Evolutionary conservation across 768 basidiomycete species (phyloP).

Genomic region (Chiua virens): DNA sequence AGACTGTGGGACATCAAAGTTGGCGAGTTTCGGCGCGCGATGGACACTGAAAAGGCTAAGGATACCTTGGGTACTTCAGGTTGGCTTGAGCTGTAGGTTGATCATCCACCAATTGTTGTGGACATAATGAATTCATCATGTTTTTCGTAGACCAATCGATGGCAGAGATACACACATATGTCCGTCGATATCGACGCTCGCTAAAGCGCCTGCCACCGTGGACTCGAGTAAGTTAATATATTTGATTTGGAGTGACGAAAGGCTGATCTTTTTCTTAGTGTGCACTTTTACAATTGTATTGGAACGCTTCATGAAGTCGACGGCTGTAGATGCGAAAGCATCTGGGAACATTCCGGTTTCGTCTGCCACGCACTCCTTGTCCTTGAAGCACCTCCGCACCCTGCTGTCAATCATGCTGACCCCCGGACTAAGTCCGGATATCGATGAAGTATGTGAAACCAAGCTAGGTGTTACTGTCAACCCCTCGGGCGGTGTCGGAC

Average conservation of each 20-base stretch:
- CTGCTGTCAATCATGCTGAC: slow-evolving; percentile 68
- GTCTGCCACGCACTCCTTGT: slow-evolving; percentile 35
- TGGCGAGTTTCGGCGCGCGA: slow-evolving; percentile 83
- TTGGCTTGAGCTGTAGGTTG: slow-evolving; percentile 70
- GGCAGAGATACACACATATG: slow-evolving; percentile 26
- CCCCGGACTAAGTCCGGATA: slow-evolving; percentile 64
- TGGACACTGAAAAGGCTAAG: slow-evolving; percentile 70
- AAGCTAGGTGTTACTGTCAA: slow-evolving; percentile 52
- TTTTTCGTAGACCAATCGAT: slow-evolving; percentile 23
- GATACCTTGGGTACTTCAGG: slow-evolving; percentile 69
- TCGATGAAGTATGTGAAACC: slow-evolving; percentile 65
- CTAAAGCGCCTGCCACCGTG: slow-evolving; percentile 12
- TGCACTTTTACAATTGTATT: slow-evolving; percentile 51
- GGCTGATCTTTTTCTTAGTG: slow-evolving; percentile 35
- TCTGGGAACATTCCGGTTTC: slow-evolving; percentile 48
- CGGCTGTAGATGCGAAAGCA: slow-evolving; percentile 49
- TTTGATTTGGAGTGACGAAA: slow-evolving; percentile 16
- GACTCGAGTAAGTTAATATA: slow-evolving; percentile 24
- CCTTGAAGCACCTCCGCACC: slow-evolving; percentile 54
- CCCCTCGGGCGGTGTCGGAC: slow-evolving; percentile 41
- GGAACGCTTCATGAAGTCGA: slow-evolving; percentile 51
- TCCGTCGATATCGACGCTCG: slow-evolving; percentile 25
- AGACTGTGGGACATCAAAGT: slow-evolving; percentile 86
- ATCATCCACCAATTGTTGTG: not conserved
- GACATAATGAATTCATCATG: not conserved